Conservation (phyloP, 176 grass and related monocot species). For the Triticum monococcum region DNA sequence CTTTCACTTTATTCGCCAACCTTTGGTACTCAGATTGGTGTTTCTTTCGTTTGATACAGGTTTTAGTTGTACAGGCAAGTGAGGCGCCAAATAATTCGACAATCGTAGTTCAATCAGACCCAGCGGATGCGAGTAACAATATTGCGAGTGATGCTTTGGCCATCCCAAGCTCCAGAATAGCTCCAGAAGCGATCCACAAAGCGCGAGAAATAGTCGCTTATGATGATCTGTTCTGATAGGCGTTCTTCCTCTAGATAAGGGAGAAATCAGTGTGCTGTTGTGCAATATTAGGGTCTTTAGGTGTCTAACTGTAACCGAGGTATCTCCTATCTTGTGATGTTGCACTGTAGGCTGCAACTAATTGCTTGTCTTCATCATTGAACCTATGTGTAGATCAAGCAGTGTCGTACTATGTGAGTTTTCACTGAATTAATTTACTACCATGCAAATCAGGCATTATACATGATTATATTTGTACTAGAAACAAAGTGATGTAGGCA, state of each 20-base stretch:
- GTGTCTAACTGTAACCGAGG: background rate
- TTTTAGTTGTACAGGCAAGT: slow-evolving; percentile 56
- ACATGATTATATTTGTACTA: background rate
- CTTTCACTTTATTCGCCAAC: background rate
- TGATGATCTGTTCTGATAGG: slow-evolving; percentile 85
- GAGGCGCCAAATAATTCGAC: slow-evolving; percentile 29
- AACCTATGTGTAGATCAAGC: background rate
- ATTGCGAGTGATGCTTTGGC: slow-evolving; percentile 16
- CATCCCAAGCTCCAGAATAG: slow-evolving; percentile 26
- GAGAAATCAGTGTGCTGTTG: slow-evolving; percentile 5
- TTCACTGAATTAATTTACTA: background rate
- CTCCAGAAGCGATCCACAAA: slow-evolving; percentile 29
- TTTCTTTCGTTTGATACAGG: slow-evolving; percentile 33
- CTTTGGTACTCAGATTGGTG: slow-evolving; percentile 15
- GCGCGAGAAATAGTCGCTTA: slow-evolving; percentile 78
- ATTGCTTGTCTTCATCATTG: slow-evolving; percentile 15
- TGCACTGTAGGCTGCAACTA: background rate
- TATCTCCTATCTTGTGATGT: background rate
- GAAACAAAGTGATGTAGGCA: background rate
- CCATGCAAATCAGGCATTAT: background rate
- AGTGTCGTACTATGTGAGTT: background rate
- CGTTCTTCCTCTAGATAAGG: background rate
- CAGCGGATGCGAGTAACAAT: slow-evolving; percentile 32
- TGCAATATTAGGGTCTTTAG: slow-evolving; percentile 28
- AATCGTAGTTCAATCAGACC: background rate